Evolutionary conservation across 495 filamentous ascomycete genomes (phyloP).

Genomic region (Lasiosphaeria hispida): DNA sequence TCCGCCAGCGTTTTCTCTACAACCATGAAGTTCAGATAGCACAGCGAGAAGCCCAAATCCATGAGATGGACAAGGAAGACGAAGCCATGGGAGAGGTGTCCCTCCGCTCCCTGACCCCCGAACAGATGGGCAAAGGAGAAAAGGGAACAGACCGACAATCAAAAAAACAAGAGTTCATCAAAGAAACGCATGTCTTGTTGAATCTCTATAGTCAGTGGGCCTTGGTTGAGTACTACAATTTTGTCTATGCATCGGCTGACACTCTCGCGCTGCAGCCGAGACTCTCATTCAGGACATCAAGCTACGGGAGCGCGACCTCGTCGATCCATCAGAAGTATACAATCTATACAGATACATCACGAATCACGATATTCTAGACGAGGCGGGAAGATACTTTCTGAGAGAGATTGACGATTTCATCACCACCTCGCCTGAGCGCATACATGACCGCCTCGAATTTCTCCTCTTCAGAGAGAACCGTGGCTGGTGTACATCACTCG

Average conservation of each 20-base stretch:
- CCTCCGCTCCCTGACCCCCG: constrained; percentile 1
- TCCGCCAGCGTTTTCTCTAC: neutral
- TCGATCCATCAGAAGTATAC: neutral
- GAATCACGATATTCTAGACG: neutral
- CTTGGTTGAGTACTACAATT: too few species aligned
- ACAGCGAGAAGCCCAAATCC: neutral
- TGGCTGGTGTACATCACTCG: constrained; percentile 1
- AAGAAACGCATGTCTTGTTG: neutral
- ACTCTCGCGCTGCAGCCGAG: neutral
- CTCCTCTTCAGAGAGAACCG: too few species aligned
- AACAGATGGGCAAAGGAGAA: neutral
- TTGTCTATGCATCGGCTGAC: neutral
- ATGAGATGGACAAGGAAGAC: constrained; percentile 8
- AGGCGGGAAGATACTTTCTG: neutral
- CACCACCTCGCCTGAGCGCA: constrained; percentile 2
- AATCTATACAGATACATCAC: neutral
- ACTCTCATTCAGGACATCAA: neutral
- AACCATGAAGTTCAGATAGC: neutral
- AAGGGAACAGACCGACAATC: neutral
- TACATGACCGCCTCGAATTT: neutral
- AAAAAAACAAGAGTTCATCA: constrained; percentile 1
- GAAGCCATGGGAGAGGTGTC: neutral
- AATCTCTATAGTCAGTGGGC: constrained; percentile 1
- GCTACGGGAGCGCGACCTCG: neutral
- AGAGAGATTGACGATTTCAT: constrained; percentile 11